phyloP scores from a whole-genome alignment of 148 eudicot species.

The Dysphania ambrosioides region DNA sequence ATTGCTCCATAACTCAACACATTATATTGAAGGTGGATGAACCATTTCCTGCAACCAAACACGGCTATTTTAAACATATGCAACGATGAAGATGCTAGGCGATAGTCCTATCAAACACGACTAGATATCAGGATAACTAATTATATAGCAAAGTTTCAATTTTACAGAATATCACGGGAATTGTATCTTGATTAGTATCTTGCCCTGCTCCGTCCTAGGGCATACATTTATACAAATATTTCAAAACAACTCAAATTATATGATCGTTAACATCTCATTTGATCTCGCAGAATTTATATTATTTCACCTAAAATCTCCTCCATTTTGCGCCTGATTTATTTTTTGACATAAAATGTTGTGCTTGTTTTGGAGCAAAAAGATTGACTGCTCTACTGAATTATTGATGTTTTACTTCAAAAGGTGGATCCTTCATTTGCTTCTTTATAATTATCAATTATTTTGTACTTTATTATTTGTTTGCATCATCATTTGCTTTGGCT shows the following conservation, averaged over 20 bases:
- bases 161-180: no score
- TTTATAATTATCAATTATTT: no score
- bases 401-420: no score
- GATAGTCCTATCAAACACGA: background rate
- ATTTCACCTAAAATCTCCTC: background rate
- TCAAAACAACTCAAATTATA: background rate
- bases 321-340: no score
- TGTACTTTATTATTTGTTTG: no score
- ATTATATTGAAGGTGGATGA: background rate
- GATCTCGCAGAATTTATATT: background rate
- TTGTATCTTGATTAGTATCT: background rate
- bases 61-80: background rate
- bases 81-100: background rate
- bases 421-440: no score
- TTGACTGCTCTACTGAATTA: no score
- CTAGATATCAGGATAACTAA: background rate
- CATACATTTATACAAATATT: background rate
- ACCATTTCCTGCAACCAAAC: background rate
- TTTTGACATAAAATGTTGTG: no score
- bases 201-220: background rate
- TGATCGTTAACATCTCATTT: background rate
- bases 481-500: no score
- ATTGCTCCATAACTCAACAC: constrained; percentile 1
- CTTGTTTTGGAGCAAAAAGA: no score
- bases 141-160: background rate